Percentiles rank a stretch among this genome's conserved stretches.
Evolutionary conservation across 768 basidiomycete species (phyloP).

Genomic region (Hebeloma cylindrosporum): DNA sequence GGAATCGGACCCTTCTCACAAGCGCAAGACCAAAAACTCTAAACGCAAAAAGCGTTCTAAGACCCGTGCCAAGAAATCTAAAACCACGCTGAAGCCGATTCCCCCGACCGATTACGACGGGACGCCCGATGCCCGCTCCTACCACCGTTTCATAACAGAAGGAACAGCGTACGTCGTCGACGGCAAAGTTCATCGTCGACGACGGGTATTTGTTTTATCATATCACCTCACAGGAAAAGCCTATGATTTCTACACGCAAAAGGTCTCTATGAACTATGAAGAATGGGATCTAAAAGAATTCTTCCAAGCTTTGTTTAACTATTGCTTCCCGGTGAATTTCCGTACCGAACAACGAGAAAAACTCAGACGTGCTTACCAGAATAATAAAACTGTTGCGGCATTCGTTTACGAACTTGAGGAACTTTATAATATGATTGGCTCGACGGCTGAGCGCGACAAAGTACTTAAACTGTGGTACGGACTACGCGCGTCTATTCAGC

Average conservation of each 20-base stretch:
- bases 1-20: not conserved
- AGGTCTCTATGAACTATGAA: constrained; percentile 24
- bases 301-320: constrained; percentile 33
- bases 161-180: constrained; percentile 18
- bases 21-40: too few species aligned
- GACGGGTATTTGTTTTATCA: constrained; percentile 18
- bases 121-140: constrained; percentile 10
- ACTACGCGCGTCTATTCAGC: constrained; percentile 22
- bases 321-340: constrained; percentile 36
- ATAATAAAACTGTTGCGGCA: constrained; percentile 25
- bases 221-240: constrained; percentile 30
- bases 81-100: constrained; percentile 14
- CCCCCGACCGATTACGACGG: constrained; percentile 22
- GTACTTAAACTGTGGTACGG: constrained; percentile 38
- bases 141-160: constrained; percentile 20
- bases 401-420: constrained; percentile 26
- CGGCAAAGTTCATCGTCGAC: constrained; percentile 3
- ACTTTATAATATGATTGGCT: constrained; percentile 34
- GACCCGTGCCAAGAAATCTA: not conserved
- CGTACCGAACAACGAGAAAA: constrained; percentile 24
- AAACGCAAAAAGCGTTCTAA: not conserved
- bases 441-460: constrained; percentile 25
- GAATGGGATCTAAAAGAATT: constrained; percentile 28
- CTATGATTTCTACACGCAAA: constrained; percentile 31
- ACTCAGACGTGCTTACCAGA: constrained; percentile 24